A percentile compares a stretch with the other conserved stretches of the same genome.
These are phyloP conservation scores for Psilocybe cyanescens DNA, from an alignment of 768 basidiomycete genomes.

Conservation along the genomic window DNA sequence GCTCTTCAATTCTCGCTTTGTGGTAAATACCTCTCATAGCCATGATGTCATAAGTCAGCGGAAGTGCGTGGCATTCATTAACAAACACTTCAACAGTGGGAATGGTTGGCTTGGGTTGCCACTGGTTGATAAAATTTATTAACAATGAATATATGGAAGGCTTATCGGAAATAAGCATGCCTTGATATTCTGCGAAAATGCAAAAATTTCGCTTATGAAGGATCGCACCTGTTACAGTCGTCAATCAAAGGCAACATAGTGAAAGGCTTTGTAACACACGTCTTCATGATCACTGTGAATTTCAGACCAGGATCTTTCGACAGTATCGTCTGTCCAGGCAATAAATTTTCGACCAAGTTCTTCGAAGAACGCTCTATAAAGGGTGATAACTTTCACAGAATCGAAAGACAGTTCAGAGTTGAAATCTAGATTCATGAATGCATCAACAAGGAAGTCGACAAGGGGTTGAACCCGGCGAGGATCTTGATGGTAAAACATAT, in stretches of 20 bases:
- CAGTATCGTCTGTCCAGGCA: conserved; percentile 73
- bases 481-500: conserved; percentile 78
- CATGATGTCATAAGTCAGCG: conserved; percentile 73
- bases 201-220: conserved; percentile 76
- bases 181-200: conserved; percentile 74
- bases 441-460: conserved; percentile 70
- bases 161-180: conserved; percentile 34
- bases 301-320: conserved; percentile 72
- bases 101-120: conserved; percentile 65
- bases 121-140: conserved; percentile 39
- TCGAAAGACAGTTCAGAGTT: conserved; percentile 85
- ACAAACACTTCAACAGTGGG: conserved; percentile 67
- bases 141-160: conserved; percentile 2
- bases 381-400: conserved; percentile 66
- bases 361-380: conserved; percentile 74
- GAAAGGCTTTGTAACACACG: conserved; percentile 38
- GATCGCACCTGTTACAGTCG: conserved; percentile 58
- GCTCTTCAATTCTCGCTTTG: conserved; percentile 55
- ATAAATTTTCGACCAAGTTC: conserved; percentile 81
- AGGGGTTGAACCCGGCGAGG: conserved; percentile 83
- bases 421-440: conserved; percentile 73
- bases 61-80: conserved; percentile 61
- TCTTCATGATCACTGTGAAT: conserved; percentile 82
- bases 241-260: not conserved
- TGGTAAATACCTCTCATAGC: conserved; percentile 70